Conservation (phyloP, 108 stramenopile genomes). For the Skeletonema menzelii region DNA sequence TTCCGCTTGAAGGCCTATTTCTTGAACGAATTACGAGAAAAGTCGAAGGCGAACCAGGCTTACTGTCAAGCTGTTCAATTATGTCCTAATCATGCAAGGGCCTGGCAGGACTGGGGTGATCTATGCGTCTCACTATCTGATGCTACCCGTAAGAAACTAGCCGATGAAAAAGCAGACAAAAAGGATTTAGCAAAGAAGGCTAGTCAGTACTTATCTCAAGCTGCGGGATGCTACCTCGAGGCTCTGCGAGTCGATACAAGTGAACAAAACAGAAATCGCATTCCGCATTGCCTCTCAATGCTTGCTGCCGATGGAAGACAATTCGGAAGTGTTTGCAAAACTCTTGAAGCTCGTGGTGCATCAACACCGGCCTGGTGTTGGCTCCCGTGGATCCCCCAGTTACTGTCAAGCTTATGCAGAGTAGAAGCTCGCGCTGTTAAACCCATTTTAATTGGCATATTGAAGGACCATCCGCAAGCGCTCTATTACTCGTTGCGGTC, state of each 20-base stretch:
- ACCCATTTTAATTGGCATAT: constrained; percentile 57
- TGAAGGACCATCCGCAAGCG: constrained; percentile 84
- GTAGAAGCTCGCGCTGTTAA: constrained; percentile 69
- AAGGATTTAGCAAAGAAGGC: constrained; percentile 63
- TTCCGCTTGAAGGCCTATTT: constrained; percentile 92
- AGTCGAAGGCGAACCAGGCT: constrained; percentile 86
- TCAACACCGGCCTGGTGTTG: constrained; percentile 91
- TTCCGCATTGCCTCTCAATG: constrained; percentile 89
- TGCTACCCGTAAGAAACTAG: constrained; percentile 27
- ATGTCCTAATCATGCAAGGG: constrained; percentile 82
- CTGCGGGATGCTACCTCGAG: constrained; percentile 94
- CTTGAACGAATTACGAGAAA: constrained; percentile 65
- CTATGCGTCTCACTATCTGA: constrained; percentile 72
- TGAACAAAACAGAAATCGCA: constrained; percentile 78
- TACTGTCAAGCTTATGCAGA: constrained; percentile 82
- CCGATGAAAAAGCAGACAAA: constrained; percentile 37
- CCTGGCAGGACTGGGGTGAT: constrained; percentile 94
- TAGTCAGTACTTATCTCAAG: constrained; percentile 86
- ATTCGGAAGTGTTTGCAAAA: constrained; percentile 74
- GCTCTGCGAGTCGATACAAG: constrained; percentile 73
- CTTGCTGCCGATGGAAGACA: constrained; percentile 80
- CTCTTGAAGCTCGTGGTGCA: constrained; percentile 69
- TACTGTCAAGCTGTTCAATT: constrained; percentile 93
- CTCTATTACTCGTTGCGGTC: constrained; percentile 80
- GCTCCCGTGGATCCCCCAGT: constrained; percentile 93